A percentile compares a stretch with the other conserved stretches of the same genome.
Conservation (phyloP, 2,329 filamentous ascomycete species). For the Coniochaeta prunicola region DNA sequence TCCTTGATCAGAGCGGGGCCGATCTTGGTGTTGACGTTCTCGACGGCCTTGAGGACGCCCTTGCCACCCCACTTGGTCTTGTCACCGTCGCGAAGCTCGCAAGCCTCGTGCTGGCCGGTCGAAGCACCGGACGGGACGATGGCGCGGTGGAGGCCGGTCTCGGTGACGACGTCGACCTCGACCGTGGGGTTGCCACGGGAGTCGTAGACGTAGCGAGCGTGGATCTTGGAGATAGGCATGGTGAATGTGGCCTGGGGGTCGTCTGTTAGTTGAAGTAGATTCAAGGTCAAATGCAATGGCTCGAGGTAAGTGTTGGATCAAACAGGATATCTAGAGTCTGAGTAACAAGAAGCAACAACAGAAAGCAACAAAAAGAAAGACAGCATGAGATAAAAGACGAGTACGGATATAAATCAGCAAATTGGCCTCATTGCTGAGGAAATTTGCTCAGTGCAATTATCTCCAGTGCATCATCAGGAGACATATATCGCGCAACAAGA, state of each 20-base stretch:
- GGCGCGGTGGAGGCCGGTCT: slow-evolving; percentile 92
- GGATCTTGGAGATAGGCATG: slow-evolving; percentile 88
- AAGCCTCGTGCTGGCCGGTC: slow-evolving; percentile 86
- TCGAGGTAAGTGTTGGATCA: background rate
- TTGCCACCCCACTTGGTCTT: slow-evolving; percentile 82
- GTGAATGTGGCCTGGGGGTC: slow-evolving; percentile 29
- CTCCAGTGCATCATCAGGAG: background rate
- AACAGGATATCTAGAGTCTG: background rate
- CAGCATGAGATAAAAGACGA: background rate
- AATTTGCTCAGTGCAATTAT: background rate
- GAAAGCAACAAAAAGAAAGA: background rate
- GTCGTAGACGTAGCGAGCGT: slow-evolving; percentile 95
- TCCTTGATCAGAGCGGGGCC: slow-evolving; percentile 77
- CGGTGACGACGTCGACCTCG: slow-evolving; percentile 94
- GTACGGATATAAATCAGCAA: background rate
- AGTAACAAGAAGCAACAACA: background rate
- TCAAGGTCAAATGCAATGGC: background rate
- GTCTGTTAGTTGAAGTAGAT: background rate
- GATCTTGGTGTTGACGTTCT: slow-evolving; percentile 78
- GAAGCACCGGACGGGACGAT: slow-evolving; percentile 97
- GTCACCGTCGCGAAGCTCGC: slow-evolving; percentile 85
- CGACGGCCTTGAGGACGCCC: slow-evolving; percentile 78
- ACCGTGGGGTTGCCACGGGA: slow-evolving; percentile 98
- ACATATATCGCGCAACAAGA: background rate
- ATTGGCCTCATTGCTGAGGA: background rate